These are phyloP conservation scores for Capsicum chinense DNA, from an alignment of 257 asterid species.

Conservation along the genomic window DNA sequence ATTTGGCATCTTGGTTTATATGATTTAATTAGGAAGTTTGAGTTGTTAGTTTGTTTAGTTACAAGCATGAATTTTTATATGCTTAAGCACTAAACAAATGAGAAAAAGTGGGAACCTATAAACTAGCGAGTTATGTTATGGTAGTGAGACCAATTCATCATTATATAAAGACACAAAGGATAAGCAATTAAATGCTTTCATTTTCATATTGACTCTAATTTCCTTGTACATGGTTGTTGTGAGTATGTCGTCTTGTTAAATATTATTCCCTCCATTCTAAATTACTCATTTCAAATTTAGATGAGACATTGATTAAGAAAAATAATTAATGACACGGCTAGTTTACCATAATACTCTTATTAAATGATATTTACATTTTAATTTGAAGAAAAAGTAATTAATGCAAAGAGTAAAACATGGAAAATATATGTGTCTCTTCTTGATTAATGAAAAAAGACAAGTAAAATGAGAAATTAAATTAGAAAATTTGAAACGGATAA, in stretches of 20 bases:
- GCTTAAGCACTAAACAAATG: slow-evolving; percentile 1
- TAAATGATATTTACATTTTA: too few relatives aligned
- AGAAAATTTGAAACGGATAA: too few relatives aligned
- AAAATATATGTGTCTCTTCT: too few relatives aligned
- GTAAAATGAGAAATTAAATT: too few relatives aligned
- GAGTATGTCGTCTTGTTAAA: neutral
- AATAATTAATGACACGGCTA: too few relatives aligned
- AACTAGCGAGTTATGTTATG: neutral
- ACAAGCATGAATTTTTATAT: neutral
- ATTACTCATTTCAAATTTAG: too few relatives aligned
- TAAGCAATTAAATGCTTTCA: neutral
- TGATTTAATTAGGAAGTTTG: neutral
- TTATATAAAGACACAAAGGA: neutral
- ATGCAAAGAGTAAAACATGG: too few relatives aligned
- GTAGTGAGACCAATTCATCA: neutral
- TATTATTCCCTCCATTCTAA: too few relatives aligned
- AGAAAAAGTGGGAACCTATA: neutral
- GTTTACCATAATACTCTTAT: too few relatives aligned
- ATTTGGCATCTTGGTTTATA: neutral
- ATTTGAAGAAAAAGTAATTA: too few relatives aligned
- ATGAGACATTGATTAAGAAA: too few relatives aligned
- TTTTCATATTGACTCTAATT: neutral
- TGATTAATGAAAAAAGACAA: too few relatives aligned
- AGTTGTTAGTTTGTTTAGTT: neutral
- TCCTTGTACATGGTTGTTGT: neutral